Conservation (phyloP, 257 asterid species). For the Cinchona pubescens region DNA sequence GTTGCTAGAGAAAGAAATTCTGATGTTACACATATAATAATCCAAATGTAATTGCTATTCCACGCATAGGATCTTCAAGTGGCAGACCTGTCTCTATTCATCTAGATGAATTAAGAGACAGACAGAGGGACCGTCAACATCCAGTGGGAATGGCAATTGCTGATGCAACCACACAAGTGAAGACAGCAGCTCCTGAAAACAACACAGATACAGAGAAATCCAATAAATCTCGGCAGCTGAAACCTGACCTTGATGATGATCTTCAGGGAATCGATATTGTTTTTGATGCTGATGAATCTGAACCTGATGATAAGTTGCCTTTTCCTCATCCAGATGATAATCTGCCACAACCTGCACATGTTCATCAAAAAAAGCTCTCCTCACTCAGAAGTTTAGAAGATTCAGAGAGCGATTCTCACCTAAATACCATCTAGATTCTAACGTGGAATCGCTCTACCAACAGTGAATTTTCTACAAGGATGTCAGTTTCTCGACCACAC, state of each 20-base stretch:
- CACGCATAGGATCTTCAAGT: conserved; percentile 69
- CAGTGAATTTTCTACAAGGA: conserved; percentile 76
- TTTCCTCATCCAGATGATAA: conserved; percentile 80
- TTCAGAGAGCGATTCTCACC: conserved; percentile 65
- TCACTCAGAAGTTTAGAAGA: conserved; percentile 85
- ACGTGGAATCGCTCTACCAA: conserved; percentile 53
- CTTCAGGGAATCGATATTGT: conserved; percentile 95
- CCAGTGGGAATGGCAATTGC: conserved; percentile 40
- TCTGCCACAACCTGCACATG: conserved; percentile 53
- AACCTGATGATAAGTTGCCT: conserved; percentile 80
- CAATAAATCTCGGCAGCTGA: conserved; percentile 53
- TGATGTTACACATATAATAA: conserved; percentile 66
- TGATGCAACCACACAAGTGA: conserved; percentile 50
- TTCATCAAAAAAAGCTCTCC: conserved; percentile 61
- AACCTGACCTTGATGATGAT: conserved; percentile 88
- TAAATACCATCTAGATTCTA: conserved; percentile 48
- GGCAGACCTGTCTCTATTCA: conserved; percentile 94
- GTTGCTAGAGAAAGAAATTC: conserved; percentile 89
- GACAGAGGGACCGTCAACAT: conserved; percentile 86
- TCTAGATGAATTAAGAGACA: conserved; percentile 94
- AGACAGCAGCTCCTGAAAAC: conserved; percentile 46
- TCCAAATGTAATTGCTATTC: conserved; percentile 76
- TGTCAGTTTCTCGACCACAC: conserved; percentile 71
- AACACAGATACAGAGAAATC: conserved; percentile 52
- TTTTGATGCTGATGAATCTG: conserved; percentile 92